These are phyloP conservation scores for Ceratocystis alfenasii DNA, from an alignment of 2,329 filamentous ascomycete genomes.

Conservation along the genomic window DNA sequence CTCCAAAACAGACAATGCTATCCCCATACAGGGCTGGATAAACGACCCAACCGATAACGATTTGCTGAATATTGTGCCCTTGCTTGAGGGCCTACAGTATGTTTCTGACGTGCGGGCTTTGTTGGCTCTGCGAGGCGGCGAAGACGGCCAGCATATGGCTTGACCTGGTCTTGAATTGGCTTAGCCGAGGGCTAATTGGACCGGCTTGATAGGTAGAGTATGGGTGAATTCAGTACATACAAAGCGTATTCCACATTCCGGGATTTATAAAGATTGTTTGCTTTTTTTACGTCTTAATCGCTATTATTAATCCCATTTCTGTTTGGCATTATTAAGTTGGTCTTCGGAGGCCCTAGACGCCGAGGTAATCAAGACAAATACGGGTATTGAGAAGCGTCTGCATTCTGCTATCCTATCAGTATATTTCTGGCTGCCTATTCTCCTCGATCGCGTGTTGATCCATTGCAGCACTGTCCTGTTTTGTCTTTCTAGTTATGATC, in stretches of 20 bases:
- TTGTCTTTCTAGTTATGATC: too few species aligned
- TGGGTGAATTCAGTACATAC: constrained; percentile 3
- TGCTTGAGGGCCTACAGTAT: constrained; percentile 90
- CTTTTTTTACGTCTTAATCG: not conserved
- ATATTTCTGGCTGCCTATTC: too few species aligned
- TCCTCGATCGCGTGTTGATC: too few species aligned
- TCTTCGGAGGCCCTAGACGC: not conserved
- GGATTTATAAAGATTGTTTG: not conserved
- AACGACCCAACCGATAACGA: constrained; percentile 96
- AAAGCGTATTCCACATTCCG: constrained; percentile 1
- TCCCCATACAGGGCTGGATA: constrained; percentile 98
- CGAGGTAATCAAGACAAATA: not conserved
- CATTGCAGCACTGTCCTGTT: too few species aligned
- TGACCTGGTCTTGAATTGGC: constrained; percentile 24
- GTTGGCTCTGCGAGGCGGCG: constrained; percentile 75
- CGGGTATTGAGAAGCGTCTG: too few species aligned
- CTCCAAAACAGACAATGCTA: constrained; percentile 68
- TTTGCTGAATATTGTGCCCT: constrained; percentile 78
- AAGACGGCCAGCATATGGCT: constrained; percentile 53
- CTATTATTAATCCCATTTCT: not conserved
- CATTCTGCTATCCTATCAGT: too few species aligned
- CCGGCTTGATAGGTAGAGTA: not conserved
- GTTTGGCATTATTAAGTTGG: not conserved
- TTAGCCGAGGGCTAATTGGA: not conserved
- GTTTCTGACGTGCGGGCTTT: constrained; percentile 90